Percentiles rank a stretch among this genome's conserved stretches.
phyloP scores from a whole-genome alignment of 352 stramenopile genomes.

The Blastocystis sp. region DNA sequence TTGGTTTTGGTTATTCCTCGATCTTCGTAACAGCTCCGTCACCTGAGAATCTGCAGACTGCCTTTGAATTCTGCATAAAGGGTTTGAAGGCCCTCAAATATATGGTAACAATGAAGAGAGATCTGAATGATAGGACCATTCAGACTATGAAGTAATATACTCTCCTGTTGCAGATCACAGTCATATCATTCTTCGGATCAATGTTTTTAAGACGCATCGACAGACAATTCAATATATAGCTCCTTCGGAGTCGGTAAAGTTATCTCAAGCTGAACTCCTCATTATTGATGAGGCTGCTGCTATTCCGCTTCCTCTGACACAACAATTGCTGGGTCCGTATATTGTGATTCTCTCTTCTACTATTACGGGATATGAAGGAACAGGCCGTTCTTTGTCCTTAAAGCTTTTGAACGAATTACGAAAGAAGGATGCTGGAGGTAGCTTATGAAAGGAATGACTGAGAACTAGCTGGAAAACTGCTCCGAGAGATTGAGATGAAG shows the following conservation, averaged over 20 bases:
- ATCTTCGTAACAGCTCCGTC: slow-evolving; percentile 93
- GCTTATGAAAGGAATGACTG: neutral
- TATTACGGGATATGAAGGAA: slow-evolving; percentile 98
- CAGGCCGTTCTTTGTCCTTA: slow-evolving; percentile 89
- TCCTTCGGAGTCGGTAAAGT: slow-evolving; percentile 85
- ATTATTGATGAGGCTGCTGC: slow-evolving; percentile 97
- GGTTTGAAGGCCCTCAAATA: slow-evolving; percentile 83
- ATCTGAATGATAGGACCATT: slow-evolving; percentile 78
- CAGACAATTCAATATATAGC: slow-evolving; percentile 94
- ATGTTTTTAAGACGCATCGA: slow-evolving; percentile 89
- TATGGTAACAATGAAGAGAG: slow-evolving; percentile 24
- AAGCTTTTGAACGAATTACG: slow-evolving; percentile 96
- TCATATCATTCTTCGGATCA: slow-evolving; percentile 82
- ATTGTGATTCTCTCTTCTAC: slow-evolving; percentile 97
- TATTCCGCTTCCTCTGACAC: slow-evolving; percentile 94
- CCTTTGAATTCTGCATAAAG: slow-evolving; percentile 96
- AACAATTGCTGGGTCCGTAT: slow-evolving; percentile 86
- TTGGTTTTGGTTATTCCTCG: slow-evolving; percentile 82
- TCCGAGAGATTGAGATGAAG: slow-evolving; percentile 87
- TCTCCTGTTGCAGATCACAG: slow-evolving; percentile 60
- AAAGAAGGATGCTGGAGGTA: slow-evolving; percentile 72
- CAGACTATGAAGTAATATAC: slow-evolving; percentile 86
- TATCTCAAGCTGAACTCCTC: slow-evolving; percentile 90
- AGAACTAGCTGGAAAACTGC: slow-evolving; percentile 66
- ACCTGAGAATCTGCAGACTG: slow-evolving; percentile 92